Evolutionary conservation across 495 filamentous ascomycete species (phyloP), one percentile per base, ranked within the genome.

Genomic region (Choiromyces venosus): DNA sequence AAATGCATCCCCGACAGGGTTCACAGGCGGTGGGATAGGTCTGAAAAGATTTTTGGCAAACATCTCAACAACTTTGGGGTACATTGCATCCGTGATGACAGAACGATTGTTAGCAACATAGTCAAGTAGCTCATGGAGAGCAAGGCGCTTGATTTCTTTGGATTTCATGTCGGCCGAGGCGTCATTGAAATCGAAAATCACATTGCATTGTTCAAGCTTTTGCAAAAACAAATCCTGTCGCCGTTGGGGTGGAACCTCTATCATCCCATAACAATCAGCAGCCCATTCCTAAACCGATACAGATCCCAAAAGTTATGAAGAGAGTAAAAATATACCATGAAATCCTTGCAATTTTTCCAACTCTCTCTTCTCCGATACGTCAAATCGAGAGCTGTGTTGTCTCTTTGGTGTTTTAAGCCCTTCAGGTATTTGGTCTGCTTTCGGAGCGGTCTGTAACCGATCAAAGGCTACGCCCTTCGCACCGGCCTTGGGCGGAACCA

Each of bases 171-270:
- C 95, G 69, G 90, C 94, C 74, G 92, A 96, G 52, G 96, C 93
- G 81, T 99, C 95, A 83, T 97, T 99, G 85, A 99, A 99, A 83
- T 99, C 95, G 80, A 99, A 99, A 78, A 99, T 99, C 83, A 99
- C 96, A 81, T 99, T 99, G 86, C 95, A 99, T 83, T 99, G 95
- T 80, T 98, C 95, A 80, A 99, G 96, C 87, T 99, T 99, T 82
- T 98, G 93, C 94, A 99, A 97, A 85, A 99, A 99, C 25, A 99
- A 87, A 64, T 98, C 95, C 84, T 99, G 94, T 69, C 95, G 91
- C 44, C 93, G 89, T 76, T 96, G 94, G 29, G 95, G 96, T 14
- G 94, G 91, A 67, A 98, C 95, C 83, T 99, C 95, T 81, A 73
- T 33, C 52, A 61, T 33, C 25, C 2, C 25, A 61, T 18, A 61